phyloP scores from a whole-genome alignment of 805 yeast species.

The Suhomyces canberraensis region DNA sequence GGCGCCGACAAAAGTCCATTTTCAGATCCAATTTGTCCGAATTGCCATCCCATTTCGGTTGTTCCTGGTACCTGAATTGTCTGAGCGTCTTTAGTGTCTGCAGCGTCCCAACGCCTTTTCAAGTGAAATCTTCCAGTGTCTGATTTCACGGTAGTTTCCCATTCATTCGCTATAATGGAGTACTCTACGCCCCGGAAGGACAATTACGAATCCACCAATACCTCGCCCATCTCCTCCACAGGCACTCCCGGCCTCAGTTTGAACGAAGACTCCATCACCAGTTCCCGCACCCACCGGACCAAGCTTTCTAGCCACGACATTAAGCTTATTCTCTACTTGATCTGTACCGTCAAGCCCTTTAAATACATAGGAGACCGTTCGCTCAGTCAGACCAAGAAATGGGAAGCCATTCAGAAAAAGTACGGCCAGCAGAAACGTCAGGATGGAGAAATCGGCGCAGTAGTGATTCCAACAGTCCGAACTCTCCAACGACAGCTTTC shows the following conservation, averaged over 20 bases:
- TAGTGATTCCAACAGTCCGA: constrained; percentile 32
- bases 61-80: too few relatives aligned
- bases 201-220: neutral
- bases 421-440: constrained; percentile 18
- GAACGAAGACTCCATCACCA: neutral
- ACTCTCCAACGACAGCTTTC: constrained; percentile 36
- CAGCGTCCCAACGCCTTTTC: too few relatives aligned
- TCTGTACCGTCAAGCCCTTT: constrained; percentile 31
- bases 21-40: too few relatives aligned
- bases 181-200: neutral
- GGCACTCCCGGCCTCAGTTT: neutral
- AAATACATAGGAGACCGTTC: constrained; percentile 35
- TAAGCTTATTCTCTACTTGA: constrained; percentile 27
- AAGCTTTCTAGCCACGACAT: constrained; percentile 28
- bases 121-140: too few relatives aligned
- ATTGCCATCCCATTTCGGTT: too few relatives aligned
- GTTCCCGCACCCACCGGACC: constrained; percentile 12
- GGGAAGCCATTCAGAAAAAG: constrained; percentile 31
- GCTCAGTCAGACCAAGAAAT: constrained; percentile 31
- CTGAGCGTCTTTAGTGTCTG: too few relatives aligned
- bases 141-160: too few relatives aligned
- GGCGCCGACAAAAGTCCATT: too few relatives aligned
- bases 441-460: constrained; percentile 1
- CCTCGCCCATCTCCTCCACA: constrained; percentile 1
- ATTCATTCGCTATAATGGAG: neutral